A percentile compares a stretch with the other conserved stretches of the same genome.
phyloP scores from a whole-genome alignment of 2,329 filamentous ascomycete genomes.

The Cercospora beticola region DNA sequence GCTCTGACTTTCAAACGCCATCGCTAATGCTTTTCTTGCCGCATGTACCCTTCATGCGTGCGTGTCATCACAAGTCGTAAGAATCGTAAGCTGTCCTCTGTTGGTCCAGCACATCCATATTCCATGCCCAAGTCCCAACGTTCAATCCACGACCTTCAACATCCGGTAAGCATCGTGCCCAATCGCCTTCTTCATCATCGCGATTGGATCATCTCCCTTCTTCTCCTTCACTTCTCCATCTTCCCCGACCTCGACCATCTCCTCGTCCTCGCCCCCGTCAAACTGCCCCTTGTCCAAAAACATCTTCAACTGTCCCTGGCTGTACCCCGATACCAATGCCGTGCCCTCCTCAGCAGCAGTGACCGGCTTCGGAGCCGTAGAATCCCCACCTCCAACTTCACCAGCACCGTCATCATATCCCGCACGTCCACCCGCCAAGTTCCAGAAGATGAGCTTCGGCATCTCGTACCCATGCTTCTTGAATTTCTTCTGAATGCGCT shows the following conservation, averaged over 20 bases:
- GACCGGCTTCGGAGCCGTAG: conserved; percentile 51
- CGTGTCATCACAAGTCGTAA: background rate
- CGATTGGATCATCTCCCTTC: conserved; percentile 47
- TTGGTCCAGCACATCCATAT: background rate
- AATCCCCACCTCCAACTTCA: conserved; percentile 10
- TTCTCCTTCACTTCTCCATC: conserved; percentile 30
- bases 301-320: conserved; percentile 58
- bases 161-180: conserved; percentile 57
- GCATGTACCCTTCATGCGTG: background rate
- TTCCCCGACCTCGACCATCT: conserved; percentile 30
- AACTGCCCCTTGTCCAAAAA: conserved; percentile 55
- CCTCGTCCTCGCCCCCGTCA: conserved; percentile 29
- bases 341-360: conserved; percentile 48
- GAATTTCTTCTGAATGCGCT: conserved; percentile 51
- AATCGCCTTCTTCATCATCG: conserved; percentile 52
- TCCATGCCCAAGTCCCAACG: background rate
- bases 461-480: conserved; percentile 55
- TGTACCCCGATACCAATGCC: conserved; percentile 57
- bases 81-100: background rate
- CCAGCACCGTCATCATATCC: conserved; percentile 15
- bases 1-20: background rate
- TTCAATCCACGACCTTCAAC: conserved; percentile 56
- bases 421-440: conserved; percentile 49
- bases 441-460: conserved; percentile 62
- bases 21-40: background rate